Evolutionary conservation across 2,329 filamentous ascomycete species (phyloP).

Genomic region (Claviceps purpurea): DNA sequence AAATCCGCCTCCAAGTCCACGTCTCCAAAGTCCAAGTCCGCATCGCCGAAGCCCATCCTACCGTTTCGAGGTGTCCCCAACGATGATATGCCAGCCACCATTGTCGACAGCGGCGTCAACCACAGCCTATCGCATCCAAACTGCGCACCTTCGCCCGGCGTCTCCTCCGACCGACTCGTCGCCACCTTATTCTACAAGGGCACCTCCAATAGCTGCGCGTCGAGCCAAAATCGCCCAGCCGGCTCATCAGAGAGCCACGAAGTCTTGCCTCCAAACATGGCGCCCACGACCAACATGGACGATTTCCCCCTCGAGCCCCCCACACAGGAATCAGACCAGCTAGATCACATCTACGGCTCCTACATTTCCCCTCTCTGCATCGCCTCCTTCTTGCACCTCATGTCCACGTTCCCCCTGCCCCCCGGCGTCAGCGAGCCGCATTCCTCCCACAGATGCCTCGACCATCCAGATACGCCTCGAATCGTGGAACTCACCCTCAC

Average conservation of each 20-base stretch:
- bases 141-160: conserved; percentile 40
- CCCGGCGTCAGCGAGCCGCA: conserved; percentile 37
- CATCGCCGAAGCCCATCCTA: conserved; percentile 28
- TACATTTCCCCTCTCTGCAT: conserved; percentile 53
- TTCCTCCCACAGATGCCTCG: conserved; percentile 52
- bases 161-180: conserved; percentile 37
- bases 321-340: conserved; percentile 38
- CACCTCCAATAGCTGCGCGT: conserved; percentile 8
- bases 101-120: conserved; percentile 48
- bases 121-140: conserved; percentile 51
- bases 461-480: conserved; percentile 42
- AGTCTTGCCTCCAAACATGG: conserved; percentile 37
- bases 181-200: conserved; percentile 52
- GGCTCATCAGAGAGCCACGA: conserved; percentile 19
- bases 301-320: conserved; percentile 47
- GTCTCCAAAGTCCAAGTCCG: conserved; percentile 23
- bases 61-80: conserved; percentile 49
- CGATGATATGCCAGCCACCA: conserved; percentile 42
- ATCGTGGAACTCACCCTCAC: conserved; percentile 55
- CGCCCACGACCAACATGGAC: conserved; percentile 44
- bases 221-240: conserved; percentile 15
- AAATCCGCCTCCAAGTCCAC: conserved; percentile 24
- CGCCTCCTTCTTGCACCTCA: conserved; percentile 52
- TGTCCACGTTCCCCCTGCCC: conserved; percentile 46
- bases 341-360: conserved; percentile 53